Conservation (phyloP, 345 rosid species). For the rapeseed (Brassica napus) region DNA sequence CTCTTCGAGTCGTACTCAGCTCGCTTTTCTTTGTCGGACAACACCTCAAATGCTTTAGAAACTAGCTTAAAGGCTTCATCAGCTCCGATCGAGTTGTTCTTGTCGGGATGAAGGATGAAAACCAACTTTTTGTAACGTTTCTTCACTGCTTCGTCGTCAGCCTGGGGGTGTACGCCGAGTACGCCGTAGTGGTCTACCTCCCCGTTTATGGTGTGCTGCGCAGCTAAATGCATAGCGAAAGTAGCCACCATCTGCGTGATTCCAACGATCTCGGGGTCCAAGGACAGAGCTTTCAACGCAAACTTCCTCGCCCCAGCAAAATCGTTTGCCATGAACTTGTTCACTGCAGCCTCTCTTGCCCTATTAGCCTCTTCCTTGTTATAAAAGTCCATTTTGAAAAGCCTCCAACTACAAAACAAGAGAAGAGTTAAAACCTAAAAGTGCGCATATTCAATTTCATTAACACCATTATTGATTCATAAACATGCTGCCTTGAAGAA, state of each 20-base stretch:
- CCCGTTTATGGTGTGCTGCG: constrained; percentile 48
- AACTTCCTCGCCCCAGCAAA: constrained; percentile 53
- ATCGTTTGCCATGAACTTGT: constrained; percentile 53
- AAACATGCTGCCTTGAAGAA: constrained; percentile 15
- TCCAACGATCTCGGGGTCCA: constrained; percentile 62
- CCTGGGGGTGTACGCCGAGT: constrained; percentile 55
- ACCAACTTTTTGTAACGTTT: constrained; percentile 62
- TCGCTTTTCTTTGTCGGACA: constrained; percentile 60
- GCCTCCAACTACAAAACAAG: background rate
- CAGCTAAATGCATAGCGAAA: constrained; percentile 51
- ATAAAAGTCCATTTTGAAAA: constrained; percentile 46
- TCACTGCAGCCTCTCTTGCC: constrained; percentile 60
- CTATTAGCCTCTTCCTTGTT: constrained; percentile 56
- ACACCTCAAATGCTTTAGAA: constrained; percentile 59
- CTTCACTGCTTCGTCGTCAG: constrained; percentile 58
- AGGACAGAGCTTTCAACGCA: constrained; percentile 60
- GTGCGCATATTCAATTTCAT: background rate
- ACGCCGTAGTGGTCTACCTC: constrained; percentile 57
- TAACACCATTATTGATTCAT: background rate
- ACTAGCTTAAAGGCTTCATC: constrained; percentile 69
- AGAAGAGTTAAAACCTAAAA: background rate
- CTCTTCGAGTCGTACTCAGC: constrained; percentile 55
- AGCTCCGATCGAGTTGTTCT: constrained; percentile 63
- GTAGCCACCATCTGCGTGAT: constrained; percentile 56
- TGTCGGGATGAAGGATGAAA: constrained; percentile 68